Base-by-base conservation (phyloP, 345 rosid genomes). In the Gossypium australe region DNA sequence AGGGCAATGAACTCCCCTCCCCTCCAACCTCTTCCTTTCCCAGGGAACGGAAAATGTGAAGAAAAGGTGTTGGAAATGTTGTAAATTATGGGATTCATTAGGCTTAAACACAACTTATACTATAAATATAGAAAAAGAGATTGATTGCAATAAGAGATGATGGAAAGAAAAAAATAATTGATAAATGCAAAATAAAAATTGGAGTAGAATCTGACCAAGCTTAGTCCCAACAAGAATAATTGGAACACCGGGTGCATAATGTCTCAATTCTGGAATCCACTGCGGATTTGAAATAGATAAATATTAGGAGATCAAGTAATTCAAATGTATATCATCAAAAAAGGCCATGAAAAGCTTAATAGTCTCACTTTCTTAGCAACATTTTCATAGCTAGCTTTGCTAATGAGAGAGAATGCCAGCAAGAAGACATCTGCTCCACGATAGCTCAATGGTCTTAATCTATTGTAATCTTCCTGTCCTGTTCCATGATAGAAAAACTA, bases 181-280 rank as follows among this genome's bases (percentile, higher is more conserved):
- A 66, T 64, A 69, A 65, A 25, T 11, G 9, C 38, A 67, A 64
- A 62, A 8, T 43, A 55, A 76, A 77, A 57, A 9, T 18, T 10
- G 72, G 68, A 71, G 70, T 52, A 47, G 56, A 78, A 73, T 59
- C 85, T 79, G 74, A 90, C 97, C 97, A 52, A 90, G 89, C 83
- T 92, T 90, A 25, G 97, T 90, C 78, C 97, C 97, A 67, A 92
- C 93, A 29, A 92, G 97, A 77, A 90, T 86, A 66, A 90, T 79
- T 38, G 93, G 97, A 82, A 92, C 94, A 68, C 94, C 90, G 3
- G 97, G 94, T 9, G 96, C 94, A 83, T 90, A 92, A 77, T 90
- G 95, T 86, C 90, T 85, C 82, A 92, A 84, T 75, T 92, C 97
- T 69, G 97, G 97, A 88, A 92, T 86, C 97, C 97, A 92, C 96